Conservation (phyloP, 2,329 filamentous ascomycete species). For the Colletotrichum sublineola region DNA sequence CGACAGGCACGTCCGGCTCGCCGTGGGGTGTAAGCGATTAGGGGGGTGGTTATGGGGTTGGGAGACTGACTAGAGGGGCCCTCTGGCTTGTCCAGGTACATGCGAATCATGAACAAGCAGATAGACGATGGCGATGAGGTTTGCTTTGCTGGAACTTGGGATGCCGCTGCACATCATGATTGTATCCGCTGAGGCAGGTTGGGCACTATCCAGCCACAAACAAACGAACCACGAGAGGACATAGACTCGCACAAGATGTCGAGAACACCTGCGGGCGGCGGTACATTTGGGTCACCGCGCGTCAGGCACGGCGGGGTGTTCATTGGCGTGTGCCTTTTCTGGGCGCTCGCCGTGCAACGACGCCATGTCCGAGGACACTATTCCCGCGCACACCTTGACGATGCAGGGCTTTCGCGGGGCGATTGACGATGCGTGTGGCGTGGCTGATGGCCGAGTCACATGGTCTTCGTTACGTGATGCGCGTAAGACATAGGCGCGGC, state of each 20-base stretch:
- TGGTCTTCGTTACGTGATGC: background rate
- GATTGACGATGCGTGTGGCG: background rate
- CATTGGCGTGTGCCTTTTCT: slow-evolving; percentile 28
- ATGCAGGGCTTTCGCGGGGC: slow-evolving; percentile 11
- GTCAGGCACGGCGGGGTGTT: slow-evolving; percentile 29
- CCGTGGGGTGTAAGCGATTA: slow-evolving; percentile 20
- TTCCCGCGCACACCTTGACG: too few species aligned
- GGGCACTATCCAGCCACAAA: slow-evolving; percentile 7
- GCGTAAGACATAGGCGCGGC: background rate
- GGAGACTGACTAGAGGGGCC: too few species aligned
- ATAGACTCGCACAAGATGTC: background rate
- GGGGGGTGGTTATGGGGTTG: background rate
- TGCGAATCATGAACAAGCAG: background rate
- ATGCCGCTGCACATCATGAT: slow-evolving; percentile 9
- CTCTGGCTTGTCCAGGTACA: background rate
- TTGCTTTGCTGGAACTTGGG: slow-evolving; percentile 6
- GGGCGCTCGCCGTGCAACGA: slow-evolving; percentile 24
- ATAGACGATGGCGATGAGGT: background rate
- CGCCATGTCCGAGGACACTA: too few species aligned
- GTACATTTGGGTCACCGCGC: background rate
- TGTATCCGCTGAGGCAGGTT: slow-evolving; percentile 12
- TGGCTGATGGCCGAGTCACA: slow-evolving; percentile 10
- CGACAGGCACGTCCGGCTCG: background rate
- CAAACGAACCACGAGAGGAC: background rate
- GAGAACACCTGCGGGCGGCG: background rate